Evolutionary conservation across 805 yeast genomes (phyloP).

Genomic region (Metschnikowia reukaufii): DNA sequence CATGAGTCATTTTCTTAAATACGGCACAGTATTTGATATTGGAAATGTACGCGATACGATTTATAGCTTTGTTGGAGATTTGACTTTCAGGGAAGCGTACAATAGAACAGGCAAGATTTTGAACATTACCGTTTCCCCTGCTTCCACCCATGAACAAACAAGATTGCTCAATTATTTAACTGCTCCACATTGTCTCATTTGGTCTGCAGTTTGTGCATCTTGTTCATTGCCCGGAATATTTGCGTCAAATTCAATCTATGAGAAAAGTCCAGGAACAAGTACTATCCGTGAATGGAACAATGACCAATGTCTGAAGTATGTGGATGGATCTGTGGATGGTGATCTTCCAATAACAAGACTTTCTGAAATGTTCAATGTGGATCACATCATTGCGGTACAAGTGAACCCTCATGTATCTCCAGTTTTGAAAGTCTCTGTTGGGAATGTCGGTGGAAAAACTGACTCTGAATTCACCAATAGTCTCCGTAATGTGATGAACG

Average conservation of each 20-base stretch:
- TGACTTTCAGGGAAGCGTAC: slow-evolving; percentile 92
- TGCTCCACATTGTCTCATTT: slow-evolving; percentile 75
- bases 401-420: slow-evolving; percentile 97
- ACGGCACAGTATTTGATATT: slow-evolving; percentile 88
- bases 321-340: slow-evolving; percentile 95
- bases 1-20: slow-evolving; percentile 62
- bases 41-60: slow-evolving; percentile 69
- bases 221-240: slow-evolving; percentile 93
- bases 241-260: slow-evolving; percentile 81
- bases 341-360: slow-evolving; percentile 89
- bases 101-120: slow-evolving; percentile 91
- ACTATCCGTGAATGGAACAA: slow-evolving; percentile 80
- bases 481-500: slow-evolving; percentile 51
- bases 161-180: slow-evolving; percentile 75
- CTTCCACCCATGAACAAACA: slow-evolving; percentile 89
- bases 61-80: slow-evolving; percentile 77
- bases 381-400: slow-evolving; percentile 95
- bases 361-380: slow-evolving; percentile 96
- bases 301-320: slow-evolving; percentile 69
- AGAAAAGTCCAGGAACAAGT: slow-evolving; percentile 74
- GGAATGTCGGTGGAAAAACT: slow-evolving; percentile 67
- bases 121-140: slow-evolving; percentile 91
- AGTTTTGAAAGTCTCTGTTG: slow-evolving; percentile 64
- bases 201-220: slow-evolving; percentile 92
- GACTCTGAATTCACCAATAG: slow-evolving; percentile 60